A percentile compares a stretch with the other conserved stretches of the same genome.
phyloP scores from a whole-genome alignment of 73 alveolate species.

The Paramecium sonneborni region DNA sequence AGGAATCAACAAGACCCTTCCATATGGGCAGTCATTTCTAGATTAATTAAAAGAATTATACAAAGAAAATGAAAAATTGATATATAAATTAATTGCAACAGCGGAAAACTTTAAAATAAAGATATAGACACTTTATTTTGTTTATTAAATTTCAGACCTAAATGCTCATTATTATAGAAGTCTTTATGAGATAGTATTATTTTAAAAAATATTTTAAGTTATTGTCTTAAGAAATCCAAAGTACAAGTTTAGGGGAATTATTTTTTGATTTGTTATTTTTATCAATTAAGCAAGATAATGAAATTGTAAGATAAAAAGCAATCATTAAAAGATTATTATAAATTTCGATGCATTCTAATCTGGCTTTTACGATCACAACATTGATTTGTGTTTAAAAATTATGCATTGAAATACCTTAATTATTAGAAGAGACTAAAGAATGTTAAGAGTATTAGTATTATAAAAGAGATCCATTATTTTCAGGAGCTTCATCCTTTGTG shows the following conservation, averaged over 20 bases:
- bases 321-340: constrained; percentile 14
- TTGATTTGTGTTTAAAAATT: constrained; percentile 39
- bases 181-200: background rate
- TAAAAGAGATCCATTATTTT: constrained; percentile 20
- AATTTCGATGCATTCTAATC: constrained; percentile 47
- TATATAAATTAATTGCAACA: constrained; percentile 15
- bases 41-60: constrained; percentile 40
- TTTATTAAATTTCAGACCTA: background rate
- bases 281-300: background rate
- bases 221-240: background rate
- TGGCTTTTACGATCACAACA: constrained; percentile 14
- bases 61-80: constrained; percentile 43
- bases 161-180: constrained; percentile 52
- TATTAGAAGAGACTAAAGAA: background rate
- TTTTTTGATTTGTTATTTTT: constrained; percentile 41
- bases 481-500: background rate
- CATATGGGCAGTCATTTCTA: constrained; percentile 4
- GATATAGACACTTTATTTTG: constrained; percentile 24
- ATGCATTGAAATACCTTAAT: background rate
- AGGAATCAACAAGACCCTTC: constrained; percentile 30
- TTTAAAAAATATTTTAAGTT: background rate
- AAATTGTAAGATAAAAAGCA: constrained; percentile 45
- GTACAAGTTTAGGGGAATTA: constrained; percentile 16
- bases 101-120: constrained; percentile 19
- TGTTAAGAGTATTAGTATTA: background rate